Base-by-base conservation (phyloP, 371 early-diverging fungal species). In the Blakeslea trispora region DNA sequence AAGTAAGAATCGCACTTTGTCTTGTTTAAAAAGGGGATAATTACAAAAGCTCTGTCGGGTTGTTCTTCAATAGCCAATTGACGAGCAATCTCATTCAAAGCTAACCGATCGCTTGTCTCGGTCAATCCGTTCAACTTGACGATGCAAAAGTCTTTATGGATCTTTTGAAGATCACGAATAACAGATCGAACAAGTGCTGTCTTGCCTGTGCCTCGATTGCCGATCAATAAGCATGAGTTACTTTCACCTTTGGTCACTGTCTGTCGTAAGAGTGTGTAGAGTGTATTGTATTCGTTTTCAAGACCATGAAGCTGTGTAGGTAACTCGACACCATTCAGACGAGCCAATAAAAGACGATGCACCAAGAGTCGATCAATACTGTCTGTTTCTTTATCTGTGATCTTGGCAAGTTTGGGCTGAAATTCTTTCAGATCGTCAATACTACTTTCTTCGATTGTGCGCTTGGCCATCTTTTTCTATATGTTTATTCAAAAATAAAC, bases 101-200 rank as follows among this genome's bases (percentile, higher is more conserved):
- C 94, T 18, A 87, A 58, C 21, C 84, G 74, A 70, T 96, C 96
- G 22, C 84, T 91, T 4, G 90, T 86, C 50, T 94, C 93, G 2
- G 91, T 79, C 19, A 88, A 67, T 0, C 97, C 97, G 63, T 87
- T 88, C 14, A 97, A 81, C 18, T 81, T 74, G 5, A 97, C 82
- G 3, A 82, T 66, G 47, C 82, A 72, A 64, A 91, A 93, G 13
- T 81, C 63, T 10, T 64, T 63, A 5, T 43, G 57, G 44, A 59
- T 28, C 58, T 72, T 54, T 53, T 58, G 13, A 0, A 82, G 62
- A 54, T 71, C 72, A 34, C 63, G 55, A 5, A 89, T 52, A 0
- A 73, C 79, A 46, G 66, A 59, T 21, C 73, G 63, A 0, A 86
- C 63, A 2, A 81, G 46, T 17, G 64, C 53, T 0, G 75, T 74